These are phyloP conservation scores for Malania oleifera DNA, from an alignment of 164 flowering plant genomes.

Conservation along the genomic window DNA sequence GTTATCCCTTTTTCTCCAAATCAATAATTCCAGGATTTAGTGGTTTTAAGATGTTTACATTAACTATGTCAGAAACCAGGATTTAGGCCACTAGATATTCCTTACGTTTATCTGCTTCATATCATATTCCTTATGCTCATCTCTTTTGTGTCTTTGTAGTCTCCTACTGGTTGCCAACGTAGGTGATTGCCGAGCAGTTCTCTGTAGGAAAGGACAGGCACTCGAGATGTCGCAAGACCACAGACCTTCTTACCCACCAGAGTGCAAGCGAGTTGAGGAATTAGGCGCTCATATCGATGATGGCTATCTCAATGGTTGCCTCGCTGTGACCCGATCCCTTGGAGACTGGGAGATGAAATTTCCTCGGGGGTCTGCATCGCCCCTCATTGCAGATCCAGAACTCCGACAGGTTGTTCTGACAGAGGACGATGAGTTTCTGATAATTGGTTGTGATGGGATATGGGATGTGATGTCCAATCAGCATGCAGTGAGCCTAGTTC, in stretches of 20 bases:
- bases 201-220: conserved; percentile 47
- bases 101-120: not conserved
- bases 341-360: conserved; percentile 65
- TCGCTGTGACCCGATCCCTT: conserved; percentile 51
- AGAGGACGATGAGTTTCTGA: conserved; percentile 56
- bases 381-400: conserved; percentile 59
- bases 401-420: conserved; percentile 29
- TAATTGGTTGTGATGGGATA: conserved; percentile 58
- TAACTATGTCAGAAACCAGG: too few species aligned
- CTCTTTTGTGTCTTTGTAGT: conserved; percentile 11
- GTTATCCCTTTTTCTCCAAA: too few species aligned
- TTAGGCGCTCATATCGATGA: conserved; percentile 41
- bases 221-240: conserved; percentile 54
- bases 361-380: conserved; percentile 36
- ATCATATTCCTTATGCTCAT: not conserved
- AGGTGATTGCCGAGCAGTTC: conserved; percentile 62
- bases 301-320: conserved; percentile 49
- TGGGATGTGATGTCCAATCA: conserved; percentile 69
- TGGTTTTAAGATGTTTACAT: too few species aligned
- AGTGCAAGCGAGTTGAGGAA: conserved; percentile 39
- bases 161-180: conserved; percentile 51
- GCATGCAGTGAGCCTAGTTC: conserved; percentile 44
- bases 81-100: not conserved
- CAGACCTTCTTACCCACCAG: conserved; percentile 35
- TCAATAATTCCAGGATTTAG: too few species aligned